These are phyloP conservation scores for Globisporangium solare DNA, from an alignment of 352 stramenopile genomes.

Conservation along the genomic window DNA sequence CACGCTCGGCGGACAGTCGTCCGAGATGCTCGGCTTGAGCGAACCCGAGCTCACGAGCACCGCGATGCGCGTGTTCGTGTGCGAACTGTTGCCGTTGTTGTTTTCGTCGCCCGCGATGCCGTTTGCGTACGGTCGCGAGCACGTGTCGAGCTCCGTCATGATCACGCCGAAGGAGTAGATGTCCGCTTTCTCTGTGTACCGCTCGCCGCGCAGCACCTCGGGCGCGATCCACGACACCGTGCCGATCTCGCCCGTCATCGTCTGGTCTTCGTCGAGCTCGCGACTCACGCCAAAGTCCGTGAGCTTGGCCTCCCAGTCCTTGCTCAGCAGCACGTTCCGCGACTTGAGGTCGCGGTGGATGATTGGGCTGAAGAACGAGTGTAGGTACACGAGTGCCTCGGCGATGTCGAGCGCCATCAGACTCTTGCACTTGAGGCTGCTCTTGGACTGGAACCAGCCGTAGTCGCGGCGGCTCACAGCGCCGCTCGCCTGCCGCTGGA, in stretches of 20 bases:
- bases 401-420: conserved; percentile 39
- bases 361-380: conserved; percentile 44
- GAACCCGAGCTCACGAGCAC: conserved; percentile 44
- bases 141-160: conserved; percentile 33
- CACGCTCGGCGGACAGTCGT: conserved; percentile 48
- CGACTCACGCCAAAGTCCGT: conserved; percentile 23
- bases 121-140: conserved; percentile 21
- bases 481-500: conserved; percentile 14
- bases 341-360: conserved; percentile 41
- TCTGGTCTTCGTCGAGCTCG: conserved; percentile 21
- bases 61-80: conserved; percentile 34
- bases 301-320: conserved; percentile 18
- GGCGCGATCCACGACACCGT: conserved; percentile 28
- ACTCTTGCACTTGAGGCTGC: conserved; percentile 24
- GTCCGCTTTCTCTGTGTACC: conserved; percentile 24
- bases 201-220: conserved; percentile 26
- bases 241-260: conserved; percentile 35
- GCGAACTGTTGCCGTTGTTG: conserved; percentile 12
- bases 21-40: conserved; percentile 38
- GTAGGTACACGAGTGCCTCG: conserved; percentile 45
- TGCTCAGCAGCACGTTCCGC: conserved; percentile 32
- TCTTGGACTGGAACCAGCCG: conserved; percentile 12
- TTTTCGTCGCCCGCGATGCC: conserved; percentile 15
- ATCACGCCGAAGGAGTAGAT: conserved; percentile 37
- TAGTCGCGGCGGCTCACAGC: conserved; percentile 1